Evolutionary conservation across 2,329 filamentous ascomycete species (phyloP).

Genomic region (Stagonosporopsis tanaceti): DNA sequence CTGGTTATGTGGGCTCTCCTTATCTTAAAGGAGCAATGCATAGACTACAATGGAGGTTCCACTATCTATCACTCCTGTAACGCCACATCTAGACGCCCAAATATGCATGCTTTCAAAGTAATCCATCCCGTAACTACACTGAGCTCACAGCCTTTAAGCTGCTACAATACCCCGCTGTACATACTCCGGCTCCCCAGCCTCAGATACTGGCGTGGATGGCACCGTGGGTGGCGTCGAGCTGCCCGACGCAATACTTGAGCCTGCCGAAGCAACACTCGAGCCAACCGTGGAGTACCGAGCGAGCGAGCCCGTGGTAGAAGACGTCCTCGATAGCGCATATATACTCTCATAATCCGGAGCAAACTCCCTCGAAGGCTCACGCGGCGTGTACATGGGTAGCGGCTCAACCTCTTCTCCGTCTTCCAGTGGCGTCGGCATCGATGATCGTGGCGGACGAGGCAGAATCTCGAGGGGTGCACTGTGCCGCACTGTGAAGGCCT

Average conservation of each 20-base stretch:
- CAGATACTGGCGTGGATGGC: conserved; percentile 23
- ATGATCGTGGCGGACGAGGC: conserved; percentile 31
- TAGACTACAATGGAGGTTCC: no score
- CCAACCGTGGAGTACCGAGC: conserved; percentile 15
- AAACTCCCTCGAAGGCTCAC: conserved; percentile 39
- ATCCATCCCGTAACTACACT: no score
- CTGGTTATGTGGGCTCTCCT: no score
- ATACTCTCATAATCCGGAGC: conserved; percentile 45
- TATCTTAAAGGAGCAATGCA: no score
- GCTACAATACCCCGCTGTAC: not conserved
- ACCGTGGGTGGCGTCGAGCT: conserved; percentile 15
- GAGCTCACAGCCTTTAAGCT: not conserved
- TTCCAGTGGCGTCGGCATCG: conserved; percentile 16
- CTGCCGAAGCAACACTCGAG: conserved; percentile 23
- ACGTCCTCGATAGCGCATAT: conserved; percentile 29
- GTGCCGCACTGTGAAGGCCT: conserved; percentile 38
- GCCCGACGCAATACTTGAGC: conserved; percentile 17
- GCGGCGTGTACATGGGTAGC: conserved; percentile 40
- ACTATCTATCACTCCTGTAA: no score
- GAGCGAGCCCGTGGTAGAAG: conserved; percentile 26
- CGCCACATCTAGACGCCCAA: no score
- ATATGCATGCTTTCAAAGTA: no score
- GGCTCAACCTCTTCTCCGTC: conserved; percentile 40
- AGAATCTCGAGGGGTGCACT: conserved; percentile 42
- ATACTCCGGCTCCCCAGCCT: conserved; percentile 16